Percentiles rank a stretch among this genome's conserved stretches.
phyloP scores from a whole-genome alignment of 179 eudicot genomes.

The Carnegiea gigantea region DNA sequence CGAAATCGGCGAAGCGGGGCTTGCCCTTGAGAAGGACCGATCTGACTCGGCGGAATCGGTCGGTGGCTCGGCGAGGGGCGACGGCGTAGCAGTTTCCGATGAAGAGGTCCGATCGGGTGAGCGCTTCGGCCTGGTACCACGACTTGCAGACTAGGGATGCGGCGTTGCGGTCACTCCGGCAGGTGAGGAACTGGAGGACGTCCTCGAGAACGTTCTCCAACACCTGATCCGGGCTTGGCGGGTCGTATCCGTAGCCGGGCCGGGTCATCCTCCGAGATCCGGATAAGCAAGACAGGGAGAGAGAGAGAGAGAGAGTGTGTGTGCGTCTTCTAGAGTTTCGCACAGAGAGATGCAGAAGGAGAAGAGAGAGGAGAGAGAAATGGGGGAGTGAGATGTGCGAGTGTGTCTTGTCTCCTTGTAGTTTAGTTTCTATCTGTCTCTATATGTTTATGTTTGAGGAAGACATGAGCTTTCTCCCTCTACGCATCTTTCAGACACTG shows the following conservation, averaged over 20 bases:
- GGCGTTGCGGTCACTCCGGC: constrained; percentile 58
- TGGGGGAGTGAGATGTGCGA: constrained; percentile 4
- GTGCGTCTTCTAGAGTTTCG: not conserved
- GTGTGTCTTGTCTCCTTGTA: not conserved
- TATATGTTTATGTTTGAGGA: too few relatives aligned
- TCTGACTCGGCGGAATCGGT: constrained; percentile 42
- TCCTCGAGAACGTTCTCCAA: constrained; percentile 74
- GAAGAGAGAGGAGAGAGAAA: not conserved
- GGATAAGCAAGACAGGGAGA: not conserved
- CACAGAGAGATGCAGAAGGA: not conserved
- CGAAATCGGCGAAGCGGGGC: constrained; percentile 79
- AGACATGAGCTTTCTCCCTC: constrained; percentile 2
- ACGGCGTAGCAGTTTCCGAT: constrained; percentile 73
- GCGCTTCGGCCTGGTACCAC: constrained; percentile 70
- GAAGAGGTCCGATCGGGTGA: constrained; percentile 67
- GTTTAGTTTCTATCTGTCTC: not conserved
- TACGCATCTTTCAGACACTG: too few relatives aligned
- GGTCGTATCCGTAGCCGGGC: constrained; percentile 15
- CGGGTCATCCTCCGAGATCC: constrained; percentile 21
- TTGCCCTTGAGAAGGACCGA: constrained; percentile 61
- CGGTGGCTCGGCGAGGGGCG: constrained; percentile 46
- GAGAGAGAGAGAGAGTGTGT: not conserved
- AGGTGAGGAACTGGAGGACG: constrained; percentile 59
- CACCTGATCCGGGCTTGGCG: constrained; percentile 62
- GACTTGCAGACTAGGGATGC: constrained; percentile 65